Percentiles rank a stretch among this genome's conserved stretches.
phyloP scores from a whole-genome alignment of 768 basidiomycete species.

The Cystoderma amianthinum region DNA sequence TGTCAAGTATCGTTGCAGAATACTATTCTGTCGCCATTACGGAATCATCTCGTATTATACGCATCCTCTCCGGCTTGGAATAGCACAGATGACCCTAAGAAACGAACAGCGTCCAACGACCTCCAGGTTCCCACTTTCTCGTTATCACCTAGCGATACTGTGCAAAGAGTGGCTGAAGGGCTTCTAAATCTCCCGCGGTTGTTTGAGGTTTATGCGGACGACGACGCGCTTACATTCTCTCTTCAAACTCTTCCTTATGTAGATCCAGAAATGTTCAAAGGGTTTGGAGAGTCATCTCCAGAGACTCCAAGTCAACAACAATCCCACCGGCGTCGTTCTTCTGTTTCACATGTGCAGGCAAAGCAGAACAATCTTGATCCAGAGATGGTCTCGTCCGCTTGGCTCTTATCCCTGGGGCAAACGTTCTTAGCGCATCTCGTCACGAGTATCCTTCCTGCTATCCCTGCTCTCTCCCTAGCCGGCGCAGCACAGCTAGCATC shows the following conservation, averaged over 20 bases:
- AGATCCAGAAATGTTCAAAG: constrained; percentile 46
- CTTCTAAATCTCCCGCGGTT: constrained; percentile 87
- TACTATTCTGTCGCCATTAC: constrained; percentile 80
- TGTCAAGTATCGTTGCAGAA: constrained; percentile 76
- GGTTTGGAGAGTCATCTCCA: constrained; percentile 31
- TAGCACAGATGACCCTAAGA: constrained; percentile 39
- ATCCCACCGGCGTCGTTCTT: constrained; percentile 36
- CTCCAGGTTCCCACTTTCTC: constrained; percentile 88
- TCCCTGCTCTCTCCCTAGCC: constrained; percentile 49
- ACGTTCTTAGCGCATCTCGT: constrained; percentile 74
- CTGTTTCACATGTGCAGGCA: constrained; percentile 21
- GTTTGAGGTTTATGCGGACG: constrained; percentile 91
- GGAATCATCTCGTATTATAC: constrained; percentile 67
- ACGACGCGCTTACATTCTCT: constrained; percentile 86
- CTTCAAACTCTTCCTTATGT: constrained; percentile 75
- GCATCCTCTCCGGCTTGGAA: constrained; percentile 64
- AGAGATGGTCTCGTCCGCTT: constrained; percentile 81
- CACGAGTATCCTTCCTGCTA: constrained; percentile 59
- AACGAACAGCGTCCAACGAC: constrained; percentile 39
- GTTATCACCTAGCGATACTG: constrained; percentile 80
- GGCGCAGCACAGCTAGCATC: constrained; percentile 82
- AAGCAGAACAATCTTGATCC: constrained; percentile 45
- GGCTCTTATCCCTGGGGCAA: constrained; percentile 88
- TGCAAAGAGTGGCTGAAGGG: constrained; percentile 90
- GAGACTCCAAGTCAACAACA: constrained; percentile 22